Base-by-base conservation (phyloP, 1,284 basidiomycete species). In the Ceratobasidium sp. region DNA sequence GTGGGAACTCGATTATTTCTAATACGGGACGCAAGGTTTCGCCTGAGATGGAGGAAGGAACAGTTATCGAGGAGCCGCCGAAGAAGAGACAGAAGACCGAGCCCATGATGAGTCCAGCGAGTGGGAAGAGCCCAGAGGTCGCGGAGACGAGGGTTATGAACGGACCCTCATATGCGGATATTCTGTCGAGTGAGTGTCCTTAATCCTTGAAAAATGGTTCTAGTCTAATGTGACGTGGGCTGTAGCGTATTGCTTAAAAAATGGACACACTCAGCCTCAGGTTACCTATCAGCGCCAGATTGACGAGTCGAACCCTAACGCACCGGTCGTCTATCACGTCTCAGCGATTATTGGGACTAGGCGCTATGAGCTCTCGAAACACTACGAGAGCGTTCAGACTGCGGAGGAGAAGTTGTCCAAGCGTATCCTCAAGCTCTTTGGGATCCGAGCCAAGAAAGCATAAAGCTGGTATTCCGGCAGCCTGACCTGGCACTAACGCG, bases 381-480 rank as follows among this genome's bases (percentile, higher is more conserved):
- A 63, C 6, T 75, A 75, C 33, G 71, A 75, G 23, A 75, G 60
- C 20, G 58, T 75, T 23, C 23, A 75, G 26, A 26, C 28, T 6
- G 71, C 58, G 10, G 71, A 75, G 60, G 71, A 75, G 33, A 75
- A 75, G 28, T 26, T 75, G 10, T 63, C 71, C 6, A 75, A 75
- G 55, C 71, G 71, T 33, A 75, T 75, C 33, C 46, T 75, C 13
- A 63, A 60, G 26, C 60, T 49, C 1, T 75, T 75, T 40, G 71
- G 71, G 6, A 42, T 75, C 13, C 58, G 42, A n/a, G 60, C 71
- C 15, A 75, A 75, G 46, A 75, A 60, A 33, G 33, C 33, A 4
- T 33, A 33, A 33, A 60, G 4, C 4, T 60, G 28, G 4, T 33
- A 33, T 33, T 1, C 33, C 33, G 33, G 33, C 1, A 33, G 33